Base-by-base conservation (phyloP, 139 green algal genomes). In the Coelastrella sp. region DNA sequence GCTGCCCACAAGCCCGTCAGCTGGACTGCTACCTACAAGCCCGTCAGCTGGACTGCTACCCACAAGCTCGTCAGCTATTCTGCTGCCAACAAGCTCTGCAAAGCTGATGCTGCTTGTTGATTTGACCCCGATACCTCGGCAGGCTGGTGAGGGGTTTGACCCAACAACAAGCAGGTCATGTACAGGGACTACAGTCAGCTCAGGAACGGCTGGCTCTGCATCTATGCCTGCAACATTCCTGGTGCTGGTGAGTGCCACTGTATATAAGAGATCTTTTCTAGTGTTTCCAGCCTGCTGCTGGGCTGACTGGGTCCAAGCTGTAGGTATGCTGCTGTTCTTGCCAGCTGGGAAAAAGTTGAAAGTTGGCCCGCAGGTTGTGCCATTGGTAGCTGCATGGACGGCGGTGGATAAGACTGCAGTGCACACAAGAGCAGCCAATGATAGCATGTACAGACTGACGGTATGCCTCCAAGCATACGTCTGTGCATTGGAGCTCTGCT, bases 261-360 rank as follows among this genome's bases (percentile, higher is more conserved):
- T 77, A 38, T 77, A 77, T 4, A 77, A 21, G 23, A 59, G 8
- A 27, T 77, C 40, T 27, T 38, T 77, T 25, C 30, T 4, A 2
- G 30, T 45, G 5, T 77, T 77, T 8, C 68, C 68, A 21, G 68
- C 68, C 57, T 30, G 38, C 19, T 27, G 6, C 38, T 77, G 68
- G 21, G 68, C 68, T 77, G 68, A 34, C 57, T 77, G 68, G 32
- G 68, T 77, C 68, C 68, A 77, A 23, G 68, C 68, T 34, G 68
- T 45, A 34, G 68, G 68, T n/a, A 77, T 5, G 68, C 68, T 77
- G 38, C 37, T 77, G 40, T 77, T 48, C 8, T 77, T 77, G 68
- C 68, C 38, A 35, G 38, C 38, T 77, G 68, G 68, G 23, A 57
- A 77, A 38, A 77, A 77, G 68, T 77, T 77, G 23, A 48, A 48